Percentiles rank a stretch among this genome's conserved stretches.
phyloP scores from a whole-genome alignment of 1,139 yeast species.

The Geotrichum citri-aurantii region DNA sequence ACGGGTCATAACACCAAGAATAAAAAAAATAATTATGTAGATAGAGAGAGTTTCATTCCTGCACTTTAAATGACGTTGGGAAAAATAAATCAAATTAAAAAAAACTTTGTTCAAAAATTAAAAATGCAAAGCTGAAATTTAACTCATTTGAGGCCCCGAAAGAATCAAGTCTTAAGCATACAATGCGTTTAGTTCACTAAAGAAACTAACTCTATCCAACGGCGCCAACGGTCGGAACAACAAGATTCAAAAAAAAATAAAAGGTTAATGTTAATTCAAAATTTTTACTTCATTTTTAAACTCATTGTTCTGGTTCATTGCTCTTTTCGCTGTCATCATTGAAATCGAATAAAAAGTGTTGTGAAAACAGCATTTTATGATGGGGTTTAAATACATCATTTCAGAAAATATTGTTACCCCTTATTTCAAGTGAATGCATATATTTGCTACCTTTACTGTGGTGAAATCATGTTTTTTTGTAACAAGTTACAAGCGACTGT shows the following conservation, averaged over 20 bases:
- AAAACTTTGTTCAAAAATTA: no score
- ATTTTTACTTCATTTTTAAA: no score
- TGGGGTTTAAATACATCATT: background rate
- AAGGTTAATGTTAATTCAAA: background rate
- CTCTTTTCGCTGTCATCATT: background rate
- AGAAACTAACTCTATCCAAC: background rate
- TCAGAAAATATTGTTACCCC: background rate
- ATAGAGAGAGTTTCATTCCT: no score
- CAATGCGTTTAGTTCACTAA: no score
- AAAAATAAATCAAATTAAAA: no score
- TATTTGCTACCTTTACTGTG: background rate
- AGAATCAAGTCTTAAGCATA: no score
- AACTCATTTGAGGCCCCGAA: no score
- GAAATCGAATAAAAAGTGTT: background rate
- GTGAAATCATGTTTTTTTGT: background rate
- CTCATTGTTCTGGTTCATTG: no score
- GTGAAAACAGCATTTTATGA: background rate
- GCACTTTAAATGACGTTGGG: no score
- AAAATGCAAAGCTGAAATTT: no score
- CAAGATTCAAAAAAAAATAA: background rate
- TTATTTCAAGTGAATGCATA: background rate
- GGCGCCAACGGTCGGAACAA: background rate
- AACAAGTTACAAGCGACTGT: background rate
- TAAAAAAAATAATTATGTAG: no score
- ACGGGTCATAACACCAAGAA: no score